Evolutionary conservation across 768 basidiomycete genomes (phyloP).

Genomic region (Albatrellus ellisii): DNA sequence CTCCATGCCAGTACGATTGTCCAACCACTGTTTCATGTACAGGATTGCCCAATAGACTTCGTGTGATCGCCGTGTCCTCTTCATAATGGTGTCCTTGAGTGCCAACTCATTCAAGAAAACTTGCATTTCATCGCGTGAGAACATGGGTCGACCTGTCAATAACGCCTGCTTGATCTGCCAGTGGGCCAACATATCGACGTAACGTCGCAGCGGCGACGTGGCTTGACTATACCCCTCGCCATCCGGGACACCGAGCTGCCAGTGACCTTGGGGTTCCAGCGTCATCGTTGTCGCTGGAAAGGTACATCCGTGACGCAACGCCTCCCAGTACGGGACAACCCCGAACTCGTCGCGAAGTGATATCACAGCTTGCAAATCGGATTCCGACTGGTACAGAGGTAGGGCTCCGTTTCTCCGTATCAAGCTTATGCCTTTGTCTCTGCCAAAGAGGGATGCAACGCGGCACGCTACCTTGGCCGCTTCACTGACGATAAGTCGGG

Average conservation of each 20-base stretch:
- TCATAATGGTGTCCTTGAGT: slow-evolving; percentile 23
- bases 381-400: slow-evolving; percentile 21
- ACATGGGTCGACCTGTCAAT: slow-evolving; percentile 26
- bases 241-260: slow-evolving; percentile 49
- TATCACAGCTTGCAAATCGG: slow-evolving; percentile 31
- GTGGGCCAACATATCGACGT: slow-evolving; percentile 67
- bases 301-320: slow-evolving; percentile 22
- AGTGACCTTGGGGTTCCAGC: slow-evolving; percentile 50
- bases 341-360: slow-evolving; percentile 32
- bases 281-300: slow-evolving; percentile 29
- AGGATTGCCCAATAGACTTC: slow-evolving; percentile 27
- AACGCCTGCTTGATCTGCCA: slow-evolving; percentile 89
- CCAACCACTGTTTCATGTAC: slow-evolving; percentile 27
- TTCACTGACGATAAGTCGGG: slow-evolving; percentile 57
- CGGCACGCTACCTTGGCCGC: slow-evolving; percentile 73
- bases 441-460: slow-evolving; percentile 58
- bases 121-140: slow-evolving; percentile 33
- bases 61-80: slow-evolving; percentile 20
- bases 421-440: slow-evolving; percentile 44
- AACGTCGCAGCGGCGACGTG: slow-evolving; percentile 85
- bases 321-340: slow-evolving; percentile 26
- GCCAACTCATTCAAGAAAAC: slow-evolving; percentile 26
- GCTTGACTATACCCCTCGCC: slow-evolving; percentile 73
- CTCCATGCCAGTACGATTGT: too few relatives aligned
- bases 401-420: slow-evolving; percentile 42